Base-by-base conservation (phyloP, 176 grass and related monocot genomes). In the Triticum aestivum region DNA sequence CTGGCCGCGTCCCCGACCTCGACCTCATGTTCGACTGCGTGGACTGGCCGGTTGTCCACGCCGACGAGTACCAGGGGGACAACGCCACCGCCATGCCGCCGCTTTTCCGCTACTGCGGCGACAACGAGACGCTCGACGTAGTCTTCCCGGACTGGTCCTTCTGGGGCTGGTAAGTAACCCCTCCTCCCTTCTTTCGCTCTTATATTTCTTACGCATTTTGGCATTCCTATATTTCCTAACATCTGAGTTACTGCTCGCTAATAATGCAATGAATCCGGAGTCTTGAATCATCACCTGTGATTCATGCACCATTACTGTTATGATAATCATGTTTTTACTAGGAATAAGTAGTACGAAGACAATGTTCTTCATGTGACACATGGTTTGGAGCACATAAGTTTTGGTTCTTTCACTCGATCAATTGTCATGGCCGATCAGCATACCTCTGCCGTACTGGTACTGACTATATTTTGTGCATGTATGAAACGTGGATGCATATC, bases 71-170 rank as follows among this genome's bases (percentile, higher is more conserved):
- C 63, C 74, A 79, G 1, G 81, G 80, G 35, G 77, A 80, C 73
- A 92, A 90, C 59, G 84, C 86, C 66, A 86, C 89, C 67, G 13
- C 69, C 14, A 77, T 90, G 75, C 96, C 93, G 1, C 93, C 93
- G 12, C 80, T 98, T 84, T 98, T 98, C 49, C 93, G 91, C 11
- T 98, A 98, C 82, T 98, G 96, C 47, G 92, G 86, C 11, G 88
- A 98, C 79, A 72, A 93, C 15, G 83, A 87, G 24, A 92, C 93
- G 2, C 87, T 95, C 23, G 96, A 98, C 41, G 66, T 98, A 18
- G 87, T 95, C 32, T 95, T 98, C 79, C 96, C 93, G 6, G 96
- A 98, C 38, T 98, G 93, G 96, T 90, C 96, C 79, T 98, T 98
- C 91, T 95, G 96, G 96, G 91, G 96, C 47, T 98, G 96, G 96